Evolutionary conservation across 768 basidiomycete genomes (phyloP).

Genomic region (Boletus sensibilis): DNA sequence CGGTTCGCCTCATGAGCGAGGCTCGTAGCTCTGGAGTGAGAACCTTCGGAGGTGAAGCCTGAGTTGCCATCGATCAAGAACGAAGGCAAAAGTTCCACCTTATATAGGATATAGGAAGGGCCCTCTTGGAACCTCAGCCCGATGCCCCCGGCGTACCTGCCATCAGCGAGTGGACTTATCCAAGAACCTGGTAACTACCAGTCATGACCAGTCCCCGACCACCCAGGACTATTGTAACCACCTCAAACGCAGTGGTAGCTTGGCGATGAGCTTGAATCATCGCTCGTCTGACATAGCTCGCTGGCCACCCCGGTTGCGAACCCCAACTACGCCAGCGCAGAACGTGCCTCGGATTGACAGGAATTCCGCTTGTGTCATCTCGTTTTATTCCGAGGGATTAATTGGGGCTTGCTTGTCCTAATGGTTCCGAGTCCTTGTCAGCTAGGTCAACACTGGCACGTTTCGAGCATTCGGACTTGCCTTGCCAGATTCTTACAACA

Average conservation of each 20-base stretch:
- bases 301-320: background rate
- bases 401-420: background rate
- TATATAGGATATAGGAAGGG: background rate
- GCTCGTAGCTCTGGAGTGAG: conserved; percentile 7
- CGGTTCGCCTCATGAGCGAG: background rate
- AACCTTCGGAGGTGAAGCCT: background rate
- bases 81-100: background rate
- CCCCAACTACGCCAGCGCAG: background rate
- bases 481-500: too few species aligned
- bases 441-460: background rate
- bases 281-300: background rate
- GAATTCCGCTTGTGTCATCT: background rate
- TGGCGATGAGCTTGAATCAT: too few species aligned
- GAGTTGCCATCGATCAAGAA: background rate
- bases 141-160: too few species aligned
- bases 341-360: background rate
- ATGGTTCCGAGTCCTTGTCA: background rate
- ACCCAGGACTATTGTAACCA: too few species aligned
- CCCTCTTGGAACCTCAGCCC: background rate
- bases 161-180: too few species aligned
- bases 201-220: too few species aligned
- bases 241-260: too few species aligned
- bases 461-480: too few species aligned
- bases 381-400: background rate
- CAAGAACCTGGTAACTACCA: too few species aligned